phyloP scores from a whole-genome alignment of 2,329 filamentous ascomycete species.

The Acrocalymma vagum region DNA sequence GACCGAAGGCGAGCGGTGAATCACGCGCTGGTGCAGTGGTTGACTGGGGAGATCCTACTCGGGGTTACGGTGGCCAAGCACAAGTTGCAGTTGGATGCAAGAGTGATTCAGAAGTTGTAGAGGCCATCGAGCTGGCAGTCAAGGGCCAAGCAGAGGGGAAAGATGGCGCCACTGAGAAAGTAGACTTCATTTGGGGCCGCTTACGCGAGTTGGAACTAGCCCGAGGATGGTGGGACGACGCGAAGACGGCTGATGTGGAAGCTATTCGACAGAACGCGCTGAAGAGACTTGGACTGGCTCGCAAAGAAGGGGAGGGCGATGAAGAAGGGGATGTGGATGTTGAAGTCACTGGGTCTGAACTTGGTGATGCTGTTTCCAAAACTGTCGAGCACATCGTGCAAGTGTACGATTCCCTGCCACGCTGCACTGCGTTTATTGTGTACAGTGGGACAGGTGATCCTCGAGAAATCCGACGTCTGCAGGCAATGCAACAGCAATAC shows the following conservation, averaged over 20 bases:
- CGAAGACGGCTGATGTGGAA: constrained; percentile 51
- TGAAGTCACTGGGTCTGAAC: constrained; percentile 34
- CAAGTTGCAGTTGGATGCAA: constrained; percentile 64
- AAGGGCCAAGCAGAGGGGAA: constrained; percentile 54
- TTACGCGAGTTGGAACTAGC: constrained; percentile 68
- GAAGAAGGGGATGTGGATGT: constrained; percentile 25
- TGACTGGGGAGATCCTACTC: constrained; percentile 85
- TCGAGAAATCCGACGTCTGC: constrained; percentile 63
- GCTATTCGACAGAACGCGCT: constrained; percentile 35
- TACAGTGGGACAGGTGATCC: constrained; percentile 73
- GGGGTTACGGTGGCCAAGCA: constrained; percentile 66
- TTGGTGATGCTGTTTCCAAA: constrained; percentile 57
- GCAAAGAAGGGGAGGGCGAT: constrained; percentile 21
- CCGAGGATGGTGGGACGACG: constrained; percentile 68
- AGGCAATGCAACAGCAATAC: constrained; percentile 64
- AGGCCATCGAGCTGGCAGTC: constrained; percentile 62
- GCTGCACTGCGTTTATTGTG: constrained; percentile 68
- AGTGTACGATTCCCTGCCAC: constrained; percentile 65
- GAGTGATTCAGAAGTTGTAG: constrained; percentile 66
- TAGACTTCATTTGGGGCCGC: constrained; percentile 71
- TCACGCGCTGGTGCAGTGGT: constrained; percentile 72
- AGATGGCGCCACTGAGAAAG: constrained; percentile 59
- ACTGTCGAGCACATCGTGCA: constrained; percentile 61
- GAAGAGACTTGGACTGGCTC: constrained; percentile 29
- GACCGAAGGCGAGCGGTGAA: constrained; percentile 50